Base-by-base conservation (phyloP, 371 early-diverging fungal species). In the Synchytrium microbalum region DNA sequence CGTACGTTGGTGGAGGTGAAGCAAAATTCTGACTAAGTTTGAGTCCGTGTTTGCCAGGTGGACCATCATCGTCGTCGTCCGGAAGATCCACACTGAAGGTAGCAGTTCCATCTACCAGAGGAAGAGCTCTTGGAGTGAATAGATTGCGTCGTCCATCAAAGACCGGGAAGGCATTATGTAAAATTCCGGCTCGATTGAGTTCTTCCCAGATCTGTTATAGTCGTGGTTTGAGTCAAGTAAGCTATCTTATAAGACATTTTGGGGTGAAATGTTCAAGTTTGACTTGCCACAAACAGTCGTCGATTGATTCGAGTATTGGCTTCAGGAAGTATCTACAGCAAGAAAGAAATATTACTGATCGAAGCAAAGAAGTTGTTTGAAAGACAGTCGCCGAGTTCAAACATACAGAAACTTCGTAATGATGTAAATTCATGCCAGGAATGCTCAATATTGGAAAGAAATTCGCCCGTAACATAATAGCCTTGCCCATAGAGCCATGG, bases 121-220 rank as follows among this genome's bases (percentile, higher is more conserved):
- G 72, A 54, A 75, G 60, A 14, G 38, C 72, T 65, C 62, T 66
- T 0, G 75, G 68, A 23, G 86, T 68, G 62, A 72, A 85, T 2
- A 84, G 62, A 54, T 74, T 82, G 66, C 81, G 77, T 28, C 80
- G 70, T 14, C 87, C 86, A 65, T 86, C 86, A 57, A 67, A 88
- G 23, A 80, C 83, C 16, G 63, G n/a, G 68, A 32, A 54, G 56
- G 64, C 23, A 67, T 63, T 25, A 28, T 59, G 1, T 29, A 26
- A 59, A 58, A 16, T 29, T 26, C 65, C 38, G 27, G 27, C 19
- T 52, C 58, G 1, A 57, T 33, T 28, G 63, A 52, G 14, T 25
- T 19, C 14, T 19, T 62, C 38, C 62, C 59, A 14, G 19, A n/a
- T 23, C 13, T 56, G 31, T 25, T 27, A n/a, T n/a, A n/a, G n/a